Conservation (phyloP, 805 yeast species). For the Kuraishia capsulata region DNA sequence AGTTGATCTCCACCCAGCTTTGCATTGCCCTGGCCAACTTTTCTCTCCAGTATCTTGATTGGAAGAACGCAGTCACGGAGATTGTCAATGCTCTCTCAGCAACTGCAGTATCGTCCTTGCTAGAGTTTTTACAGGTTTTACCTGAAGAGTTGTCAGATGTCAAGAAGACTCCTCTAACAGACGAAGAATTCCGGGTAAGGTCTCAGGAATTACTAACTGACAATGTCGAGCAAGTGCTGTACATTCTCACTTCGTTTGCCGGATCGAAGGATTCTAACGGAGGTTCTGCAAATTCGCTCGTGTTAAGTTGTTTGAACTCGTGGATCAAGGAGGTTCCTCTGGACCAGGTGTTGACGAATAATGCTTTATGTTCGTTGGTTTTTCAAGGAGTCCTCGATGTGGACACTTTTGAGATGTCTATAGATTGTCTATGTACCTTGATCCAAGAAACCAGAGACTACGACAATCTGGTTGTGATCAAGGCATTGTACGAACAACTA, state of each 20-base stretch:
- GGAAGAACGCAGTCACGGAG: slow-evolving; percentile 68
- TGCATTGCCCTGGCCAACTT: slow-evolving; percentile 76
- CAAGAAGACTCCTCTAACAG: slow-evolving; percentile 68
- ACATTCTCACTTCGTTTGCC: slow-evolving; percentile 47
- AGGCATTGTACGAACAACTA: slow-evolving; percentile 61
- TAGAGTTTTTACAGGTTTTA: slow-evolving; percentile 76
- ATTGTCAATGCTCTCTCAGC: slow-evolving; percentile 42
- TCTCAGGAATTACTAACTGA: slow-evolving; percentile 52
- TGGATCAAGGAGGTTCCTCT: slow-evolving; percentile 89
- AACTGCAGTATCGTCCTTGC: slow-evolving; percentile 34
- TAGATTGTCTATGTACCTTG: slow-evolving; percentile 80
- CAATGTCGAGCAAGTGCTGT: slow-evolving; percentile 62
- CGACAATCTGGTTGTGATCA: slow-evolving; percentile 50
- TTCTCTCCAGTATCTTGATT: slow-evolving; percentile 64
- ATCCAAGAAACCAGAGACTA: slow-evolving; percentile 76
- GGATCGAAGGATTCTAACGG: slow-evolving; percentile 8
- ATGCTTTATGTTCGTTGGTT: slow-evolving; percentile 59
- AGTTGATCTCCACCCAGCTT: slow-evolving; percentile 72
- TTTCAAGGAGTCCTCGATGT: slow-evolving; percentile 51
- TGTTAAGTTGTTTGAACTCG: slow-evolving; percentile 71
- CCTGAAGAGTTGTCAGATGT: slow-evolving; percentile 87
- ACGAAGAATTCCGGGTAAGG: slow-evolving; percentile 66
- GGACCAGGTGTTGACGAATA: slow-evolving; percentile 51
- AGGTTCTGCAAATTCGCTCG: slow-evolving; percentile 22
- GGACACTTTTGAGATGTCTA: slow-evolving; percentile 71